Conservation (phyloP, 495 filamentous ascomycete genomes). For the Penicillium bialowiezense region DNA sequence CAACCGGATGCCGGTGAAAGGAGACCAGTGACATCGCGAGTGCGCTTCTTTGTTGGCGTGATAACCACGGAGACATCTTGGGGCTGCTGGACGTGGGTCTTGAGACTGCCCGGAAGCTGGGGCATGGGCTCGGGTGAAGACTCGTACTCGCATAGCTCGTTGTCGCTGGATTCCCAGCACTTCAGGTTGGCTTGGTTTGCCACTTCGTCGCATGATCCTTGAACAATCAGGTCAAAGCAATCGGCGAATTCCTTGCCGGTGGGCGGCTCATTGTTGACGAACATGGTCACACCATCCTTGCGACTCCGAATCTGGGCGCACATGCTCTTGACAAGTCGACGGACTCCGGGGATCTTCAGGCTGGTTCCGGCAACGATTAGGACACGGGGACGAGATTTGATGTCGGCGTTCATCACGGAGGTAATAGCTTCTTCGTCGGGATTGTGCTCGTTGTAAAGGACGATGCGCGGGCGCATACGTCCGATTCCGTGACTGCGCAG, state of each 20-base stretch:
- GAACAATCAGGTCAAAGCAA: conserved; percentile 87
- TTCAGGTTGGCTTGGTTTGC: conserved; percentile 71
- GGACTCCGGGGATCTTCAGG: conserved; percentile 89
- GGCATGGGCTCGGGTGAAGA: conserved; percentile 22
- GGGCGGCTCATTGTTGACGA: conserved; percentile 89
- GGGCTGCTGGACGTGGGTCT: conserved; percentile 2
- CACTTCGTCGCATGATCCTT: conserved; percentile 84
- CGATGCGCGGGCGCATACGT: conserved; percentile 84
- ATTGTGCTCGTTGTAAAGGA: conserved; percentile 95
- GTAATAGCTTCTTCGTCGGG: conserved; percentile 96
- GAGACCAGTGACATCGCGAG: conserved; percentile 44
- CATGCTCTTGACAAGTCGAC: conserved; percentile 85
- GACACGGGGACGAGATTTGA: conserved; percentile 82
- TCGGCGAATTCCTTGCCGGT: conserved; percentile 80
- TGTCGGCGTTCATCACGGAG: conserved; percentile 77
- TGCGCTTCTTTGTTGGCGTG: conserved; percentile 38
- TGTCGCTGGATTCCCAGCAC: conserved; percentile 62
- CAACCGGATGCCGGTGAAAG: conserved; percentile 60
- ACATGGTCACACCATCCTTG: conserved; percentile 86
- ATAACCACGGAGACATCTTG: conserved; percentile 43
- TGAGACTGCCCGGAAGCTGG: conserved; percentile 32
- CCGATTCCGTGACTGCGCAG: conserved; percentile 94
- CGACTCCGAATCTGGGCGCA: conserved; percentile 74
- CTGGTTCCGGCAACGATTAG: conserved; percentile 94
- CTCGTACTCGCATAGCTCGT: conserved; percentile 4